Evolutionary conservation across 192 early-diverging fungal genomes (phyloP), one percentile per base, ranked within the genome.

Genomic region (Haplosporangium gracile): DNA sequence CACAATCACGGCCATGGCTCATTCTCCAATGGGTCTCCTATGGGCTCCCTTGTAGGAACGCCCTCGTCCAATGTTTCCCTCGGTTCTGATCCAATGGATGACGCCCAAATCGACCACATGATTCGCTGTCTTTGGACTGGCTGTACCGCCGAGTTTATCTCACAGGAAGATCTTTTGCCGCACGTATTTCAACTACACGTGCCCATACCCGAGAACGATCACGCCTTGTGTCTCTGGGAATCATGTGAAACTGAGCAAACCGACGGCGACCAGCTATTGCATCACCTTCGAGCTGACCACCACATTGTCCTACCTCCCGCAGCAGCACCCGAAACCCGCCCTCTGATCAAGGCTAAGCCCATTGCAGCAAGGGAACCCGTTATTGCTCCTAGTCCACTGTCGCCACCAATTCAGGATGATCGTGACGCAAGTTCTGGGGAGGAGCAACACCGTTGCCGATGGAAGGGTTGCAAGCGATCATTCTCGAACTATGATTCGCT

Each of bases 391-490:
- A 43, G 22, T 24, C 74, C 78, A 49, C 47, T 42, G 57, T 73
- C 78, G 36, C 26, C 71, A 34, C 10, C 42, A 79, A n/a, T 26
- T n/a, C 51, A 24, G 51, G 65, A 42, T 26, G 72, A 45, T 36
- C 49, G 22, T 6, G 34, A 34, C 10, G 24, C 60, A 42, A 69
- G 42, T 1, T 39, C 68, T 5, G 70, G 69, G 0, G 83, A 88
- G 26, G 82, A 90, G 20, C 88, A 89, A 63, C 96, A 97, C 88
- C 84, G 84, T 6, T 98, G 97, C 75, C 89, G 91, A 32, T 98
- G 97, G 97, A 68, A 78, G 9, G 89, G 84, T 0, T 98, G 97
- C 76, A 85, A 88, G 72, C 76, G 78, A 16, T 85, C 90, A 13
- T 95, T 94, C 75, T 75, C 85, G 32, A 91, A 90, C 0, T 93